Percentiles rank a stretch among this genome's conserved stretches.
These are phyloP conservation scores for Mycena rebaudengoi DNA, from an alignment of 768 basidiomycete species.

Conservation along the genomic window DNA sequence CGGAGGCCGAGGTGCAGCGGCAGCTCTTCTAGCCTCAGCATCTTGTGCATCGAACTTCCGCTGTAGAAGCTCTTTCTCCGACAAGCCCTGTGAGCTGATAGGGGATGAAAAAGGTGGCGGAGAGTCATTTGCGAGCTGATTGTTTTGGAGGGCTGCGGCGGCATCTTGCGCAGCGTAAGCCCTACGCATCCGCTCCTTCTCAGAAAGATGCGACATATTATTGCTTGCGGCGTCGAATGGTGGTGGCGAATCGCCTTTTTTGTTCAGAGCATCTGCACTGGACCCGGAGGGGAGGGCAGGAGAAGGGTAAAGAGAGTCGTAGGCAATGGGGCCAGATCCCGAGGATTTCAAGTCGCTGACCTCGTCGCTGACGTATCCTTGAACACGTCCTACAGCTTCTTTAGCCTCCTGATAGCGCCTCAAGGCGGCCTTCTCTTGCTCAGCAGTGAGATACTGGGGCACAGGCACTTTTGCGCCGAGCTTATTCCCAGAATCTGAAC, in stretches of 20 bases:
- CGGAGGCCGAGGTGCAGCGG: conserved; percentile 29
- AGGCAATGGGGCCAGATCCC: conserved; percentile 59
- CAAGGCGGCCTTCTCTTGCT: conserved; percentile 79
- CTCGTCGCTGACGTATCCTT: conserved; percentile 43
- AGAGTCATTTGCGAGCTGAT: conserved; percentile 28
- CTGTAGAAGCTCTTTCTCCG: conserved; percentile 68
- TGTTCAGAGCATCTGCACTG: conserved; percentile 36
- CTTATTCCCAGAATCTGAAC: conserved; percentile 6
- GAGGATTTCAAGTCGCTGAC: conserved; percentile 30
- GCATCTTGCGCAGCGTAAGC: conserved; percentile 75
- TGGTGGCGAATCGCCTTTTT: conserved; percentile 54
- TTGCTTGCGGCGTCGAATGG: conserved; percentile 57
- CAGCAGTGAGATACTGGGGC: conserved; percentile 68
- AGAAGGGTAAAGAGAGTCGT: conserved; percentile 69
- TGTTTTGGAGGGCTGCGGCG: conserved; percentile 48
- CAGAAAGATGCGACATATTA: conserved; percentile 52
- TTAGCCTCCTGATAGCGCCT: conserved; percentile 76
- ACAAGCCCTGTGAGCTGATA: conserved; percentile 37
- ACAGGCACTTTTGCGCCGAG: conserved; percentile 45
- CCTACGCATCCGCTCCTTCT: conserved; percentile 75
- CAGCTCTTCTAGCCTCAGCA: conserved; percentile 39
- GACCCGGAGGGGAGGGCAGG: conserved; percentile 39
- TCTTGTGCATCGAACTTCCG: conserved; percentile 68
- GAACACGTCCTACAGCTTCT: conserved; percentile 70
- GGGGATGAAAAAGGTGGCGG: conserved; percentile 36